Percentiles rank a stretch among this genome's conserved stretches.
phyloP scores from a whole-genome alignment of 1,284 basidiomycete species.

The Ganoderma resinaceum region DNA sequence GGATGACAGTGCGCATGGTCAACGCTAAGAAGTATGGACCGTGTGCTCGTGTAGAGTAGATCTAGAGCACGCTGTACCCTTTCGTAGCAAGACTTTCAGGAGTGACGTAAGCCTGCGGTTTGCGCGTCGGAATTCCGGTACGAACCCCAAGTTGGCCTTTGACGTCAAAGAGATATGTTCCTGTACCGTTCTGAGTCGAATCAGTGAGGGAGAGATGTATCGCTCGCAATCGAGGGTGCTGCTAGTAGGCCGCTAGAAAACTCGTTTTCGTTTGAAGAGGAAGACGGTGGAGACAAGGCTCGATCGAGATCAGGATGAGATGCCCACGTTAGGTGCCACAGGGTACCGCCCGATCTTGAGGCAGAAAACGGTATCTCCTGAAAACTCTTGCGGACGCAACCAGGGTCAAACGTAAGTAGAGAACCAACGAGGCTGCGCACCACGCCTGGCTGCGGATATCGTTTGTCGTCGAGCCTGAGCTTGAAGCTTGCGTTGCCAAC shows the following conservation, averaged over 20 bases:
- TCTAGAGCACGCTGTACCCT: slow-evolving; percentile 10
- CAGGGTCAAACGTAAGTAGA: neutral
- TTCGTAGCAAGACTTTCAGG: slow-evolving; percentile 6
- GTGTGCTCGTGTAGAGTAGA: slow-evolving; percentile 12
- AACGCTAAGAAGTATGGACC: neutral
- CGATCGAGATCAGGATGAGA: slow-evolving; percentile 20
- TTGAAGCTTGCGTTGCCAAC: neutral
- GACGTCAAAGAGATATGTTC: neutral
- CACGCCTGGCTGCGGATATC: slow-evolving; percentile 2
- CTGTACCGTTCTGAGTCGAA: neutral
- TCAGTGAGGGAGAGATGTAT: no score
- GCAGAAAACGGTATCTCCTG: neutral
- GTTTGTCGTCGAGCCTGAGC: neutral
- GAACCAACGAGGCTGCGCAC: slow-evolving; percentile 13
- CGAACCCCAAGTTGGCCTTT: neutral
- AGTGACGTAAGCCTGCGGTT: neutral
- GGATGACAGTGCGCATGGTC: neutral
- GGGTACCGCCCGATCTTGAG: neutral
- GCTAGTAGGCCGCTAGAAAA: neutral
- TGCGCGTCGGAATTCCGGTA: neutral
- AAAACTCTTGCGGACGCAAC: neutral
- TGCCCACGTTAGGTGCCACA: neutral
- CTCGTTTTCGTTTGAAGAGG: neutral
- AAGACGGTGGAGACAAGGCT: neutral
- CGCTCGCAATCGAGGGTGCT: neutral